Evolutionary conservation across 331 rosid genomes (phyloP).

Genomic region (Quercus phellos): DNA sequence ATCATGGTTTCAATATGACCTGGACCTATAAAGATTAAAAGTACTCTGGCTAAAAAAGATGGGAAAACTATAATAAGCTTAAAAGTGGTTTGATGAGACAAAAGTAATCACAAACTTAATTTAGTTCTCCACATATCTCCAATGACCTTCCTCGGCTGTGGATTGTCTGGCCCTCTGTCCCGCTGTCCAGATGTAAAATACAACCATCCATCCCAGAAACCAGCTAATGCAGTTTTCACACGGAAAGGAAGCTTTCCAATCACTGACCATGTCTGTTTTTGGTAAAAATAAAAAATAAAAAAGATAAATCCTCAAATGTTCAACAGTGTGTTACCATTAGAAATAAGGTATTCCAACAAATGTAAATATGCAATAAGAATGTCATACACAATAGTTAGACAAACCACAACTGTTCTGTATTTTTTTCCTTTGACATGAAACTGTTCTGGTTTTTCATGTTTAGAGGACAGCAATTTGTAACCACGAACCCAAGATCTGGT

Average conservation of each 20-base stretch:
- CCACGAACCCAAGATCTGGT: not conserved
- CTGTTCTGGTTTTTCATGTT: no score
- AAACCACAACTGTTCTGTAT: not conserved
- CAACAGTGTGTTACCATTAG: not conserved
- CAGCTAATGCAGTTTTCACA: conserved; percentile 73
- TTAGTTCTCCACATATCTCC: conserved; percentile 79
- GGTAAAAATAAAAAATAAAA: not conserved
- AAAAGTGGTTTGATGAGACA: not conserved
- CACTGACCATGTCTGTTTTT: conserved; percentile 77
- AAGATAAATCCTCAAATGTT: conserved; percentile 1
- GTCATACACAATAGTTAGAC: not conserved
- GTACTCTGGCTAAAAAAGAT: not conserved
- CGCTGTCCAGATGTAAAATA: conserved; percentile 91
- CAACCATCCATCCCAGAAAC: conserved; percentile 74
- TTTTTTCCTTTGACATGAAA: no score
- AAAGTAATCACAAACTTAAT: conserved; percentile 28
- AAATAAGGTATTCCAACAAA: not conserved
- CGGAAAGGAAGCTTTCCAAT: conserved; percentile 89
- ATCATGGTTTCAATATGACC: not conserved
- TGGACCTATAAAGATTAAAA: no score
- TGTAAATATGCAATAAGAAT: not conserved
- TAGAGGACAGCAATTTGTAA: not conserved
- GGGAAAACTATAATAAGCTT: not conserved
- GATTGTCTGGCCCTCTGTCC: conserved; percentile 87
- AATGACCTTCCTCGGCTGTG: conserved; percentile 67